phyloP scores from a whole-genome alignment of 176 grass and related monocot species.

The Chloris gayana region DNA sequence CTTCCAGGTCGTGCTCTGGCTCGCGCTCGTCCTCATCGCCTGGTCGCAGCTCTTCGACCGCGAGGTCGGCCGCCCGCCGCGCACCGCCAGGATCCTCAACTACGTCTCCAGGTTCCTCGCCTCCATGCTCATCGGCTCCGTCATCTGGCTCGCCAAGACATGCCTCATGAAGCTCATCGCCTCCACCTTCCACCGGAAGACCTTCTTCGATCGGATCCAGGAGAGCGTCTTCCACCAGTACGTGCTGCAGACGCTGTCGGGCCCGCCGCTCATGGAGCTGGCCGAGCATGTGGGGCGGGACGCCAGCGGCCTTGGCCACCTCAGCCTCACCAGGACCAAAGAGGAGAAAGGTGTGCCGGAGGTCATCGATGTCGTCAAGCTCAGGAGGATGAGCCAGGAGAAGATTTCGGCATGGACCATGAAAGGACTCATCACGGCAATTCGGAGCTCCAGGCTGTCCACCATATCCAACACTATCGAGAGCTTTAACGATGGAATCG shows the following conservation, averaged over 20 bases:
- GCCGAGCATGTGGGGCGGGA: conserved; percentile 73
- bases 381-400: conserved; percentile 84
- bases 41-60: conserved; percentile 80
- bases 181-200: conserved; percentile 84
- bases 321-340: conserved; percentile 67
- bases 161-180: conserved; percentile 91
- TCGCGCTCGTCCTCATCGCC: conserved; percentile 62
- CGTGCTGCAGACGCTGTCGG: conserved; percentile 79
- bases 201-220: conserved; percentile 96
- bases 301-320: conserved; percentile 44
- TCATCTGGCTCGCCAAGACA: conserved; percentile 80
- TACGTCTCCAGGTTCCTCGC: conserved; percentile 64
- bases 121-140: conserved; percentile 58
- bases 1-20: conserved; percentile 79
- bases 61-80: conserved; percentile 31
- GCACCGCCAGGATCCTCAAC: conserved; percentile 62
- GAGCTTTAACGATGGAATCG: conserved; percentile 69
- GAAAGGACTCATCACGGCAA: conserved; percentile 74
- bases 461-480: conserved; percentile 85
- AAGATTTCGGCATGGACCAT: conserved; percentile 96
- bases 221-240: conserved; percentile 94
- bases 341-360: conserved; percentile 55
- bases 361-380: conserved; percentile 67
- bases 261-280: conserved; percentile 76
- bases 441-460: conserved; percentile 71